Evolutionary conservation across 2,329 filamentous ascomycete species (phyloP).

Genomic region (Beauveria pseudobassiana): DNA sequence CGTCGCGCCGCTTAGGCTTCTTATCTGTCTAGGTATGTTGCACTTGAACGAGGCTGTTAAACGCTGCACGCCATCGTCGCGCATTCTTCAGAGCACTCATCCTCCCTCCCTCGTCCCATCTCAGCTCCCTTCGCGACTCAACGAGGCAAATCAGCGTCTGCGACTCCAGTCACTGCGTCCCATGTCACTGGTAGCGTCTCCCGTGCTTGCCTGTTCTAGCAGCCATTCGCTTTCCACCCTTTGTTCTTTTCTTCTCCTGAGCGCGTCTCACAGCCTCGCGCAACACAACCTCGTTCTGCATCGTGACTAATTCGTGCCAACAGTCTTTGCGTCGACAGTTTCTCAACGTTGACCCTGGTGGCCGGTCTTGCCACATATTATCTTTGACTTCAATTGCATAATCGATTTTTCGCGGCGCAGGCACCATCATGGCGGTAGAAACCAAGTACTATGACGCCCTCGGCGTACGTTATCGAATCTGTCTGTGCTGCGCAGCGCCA

Average conservation of each 20-base stretch:
- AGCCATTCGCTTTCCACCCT: neutral
- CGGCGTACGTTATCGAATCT: slow-evolving; percentile 50
- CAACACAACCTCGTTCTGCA: neutral
- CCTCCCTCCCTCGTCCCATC: neutral
- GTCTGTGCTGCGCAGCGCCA: too few species aligned
- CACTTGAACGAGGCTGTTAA: neutral
- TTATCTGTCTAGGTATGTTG: slow-evolving; percentile 5
- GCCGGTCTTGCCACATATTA: neutral
- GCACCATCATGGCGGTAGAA: slow-evolving; percentile 64
- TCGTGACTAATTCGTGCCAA: neutral
- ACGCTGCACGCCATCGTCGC: neutral
- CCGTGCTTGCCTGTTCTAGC: neutral
- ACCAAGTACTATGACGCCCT: slow-evolving; percentile 73
- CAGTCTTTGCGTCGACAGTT: neutral
- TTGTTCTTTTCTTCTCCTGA: neutral
- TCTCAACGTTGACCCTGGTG: neutral
- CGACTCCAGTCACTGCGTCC: neutral
- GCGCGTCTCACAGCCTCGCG: neutral
- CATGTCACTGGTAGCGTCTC: neutral
- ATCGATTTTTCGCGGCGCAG: neutral
- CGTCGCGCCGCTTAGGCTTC: neutral
- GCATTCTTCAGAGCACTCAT: neutral
- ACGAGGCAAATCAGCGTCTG: neutral
- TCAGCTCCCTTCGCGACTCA: neutral
- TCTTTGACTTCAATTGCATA: neutral